A percentile compares a stretch with the other conserved stretches of the same genome.
phyloP scores from a whole-genome alignment of 2,329 filamentous ascomycete species.

The Neofusicoccum ribis region DNA sequence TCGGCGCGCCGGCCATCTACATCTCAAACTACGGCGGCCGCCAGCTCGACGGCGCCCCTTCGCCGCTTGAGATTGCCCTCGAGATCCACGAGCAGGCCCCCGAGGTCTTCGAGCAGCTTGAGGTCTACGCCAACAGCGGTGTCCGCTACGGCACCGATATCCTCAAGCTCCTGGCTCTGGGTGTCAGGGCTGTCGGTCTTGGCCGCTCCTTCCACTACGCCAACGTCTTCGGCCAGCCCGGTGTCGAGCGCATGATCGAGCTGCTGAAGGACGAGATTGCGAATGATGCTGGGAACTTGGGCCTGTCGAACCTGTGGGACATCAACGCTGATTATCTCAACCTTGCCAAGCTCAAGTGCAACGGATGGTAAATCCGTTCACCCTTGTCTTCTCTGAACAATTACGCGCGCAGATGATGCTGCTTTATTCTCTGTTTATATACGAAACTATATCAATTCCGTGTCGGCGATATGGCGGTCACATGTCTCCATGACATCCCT shows the following conservation, averaged over 20 bases:
- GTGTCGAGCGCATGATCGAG: constrained; percentile 58
- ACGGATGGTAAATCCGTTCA: not conserved
- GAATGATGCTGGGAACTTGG: constrained; percentile 36
- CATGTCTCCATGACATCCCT: too few relatives aligned
- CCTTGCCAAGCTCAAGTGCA: constrained; percentile 2
- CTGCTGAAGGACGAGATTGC: constrained; percentile 54
- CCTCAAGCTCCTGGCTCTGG: constrained; percentile 40
- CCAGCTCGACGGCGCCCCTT: constrained; percentile 54
- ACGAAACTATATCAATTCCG: not conserved
- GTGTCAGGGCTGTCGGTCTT: constrained; percentile 45
- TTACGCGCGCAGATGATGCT: not conserved
- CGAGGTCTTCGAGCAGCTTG: constrained; percentile 40
- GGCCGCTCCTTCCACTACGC: constrained; percentile 54
- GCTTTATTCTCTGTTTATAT: not conserved
- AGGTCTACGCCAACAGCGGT: constrained; percentile 44
- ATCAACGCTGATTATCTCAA: constrained; percentile 6
- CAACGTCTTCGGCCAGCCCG: constrained; percentile 59
- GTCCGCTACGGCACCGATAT: constrained; percentile 42
- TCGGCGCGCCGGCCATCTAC: constrained; percentile 41
- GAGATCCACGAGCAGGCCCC: constrained; percentile 65
- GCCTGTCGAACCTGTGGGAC: constrained; percentile 17
- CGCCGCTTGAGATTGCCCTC: constrained; percentile 72
- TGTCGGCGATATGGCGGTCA: too few relatives aligned
- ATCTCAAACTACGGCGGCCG: constrained; percentile 46
- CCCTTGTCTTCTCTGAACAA: not conserved